Evolutionary conservation across 371 early-diverging fungal genomes (phyloP), one percentile per base, ranked within the genome.

Genomic region (Massospora cicadina): DNA sequence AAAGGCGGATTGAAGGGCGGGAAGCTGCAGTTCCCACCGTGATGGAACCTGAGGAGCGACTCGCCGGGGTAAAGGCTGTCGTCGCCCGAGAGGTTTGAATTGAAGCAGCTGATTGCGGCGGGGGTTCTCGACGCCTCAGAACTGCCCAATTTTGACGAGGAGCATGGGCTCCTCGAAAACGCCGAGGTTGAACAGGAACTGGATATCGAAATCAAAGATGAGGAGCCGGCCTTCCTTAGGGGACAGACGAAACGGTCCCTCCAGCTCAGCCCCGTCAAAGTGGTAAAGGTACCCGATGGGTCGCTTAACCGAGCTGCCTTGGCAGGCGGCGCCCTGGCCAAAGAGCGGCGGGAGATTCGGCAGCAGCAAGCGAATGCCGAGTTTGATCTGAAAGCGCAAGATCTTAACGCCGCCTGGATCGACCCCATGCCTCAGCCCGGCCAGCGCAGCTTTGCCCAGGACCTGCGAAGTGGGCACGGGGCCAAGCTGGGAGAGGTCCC

Each of bases 221-320:
- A 95, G 56, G 98, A 96, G 66, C 97, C 98, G 0, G 75, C 85
- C 13, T 98, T 98, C 72, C 75, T 98, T 71, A 81, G 81, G 63
- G 98, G 98, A 1, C 98, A 96, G 68, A 91, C 92, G 0, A 79
- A 81, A 33, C 81, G 85, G 59, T 80, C 89, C 0, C 70, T 96
- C 24, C 85, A 92, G 64, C 77, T 98, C 21, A 87, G 88, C 71
- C 98, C 98, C 28, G 84, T 98, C 69, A 95, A 95, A 69, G 89
- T 98, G 13, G 93, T 96, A 57, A 95, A 96, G 72, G 91, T 91
- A 28, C 97, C 97, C 10, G 97, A 95, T 70, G 98, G 98, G 13
- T 86, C 92, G 1, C 68, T 98, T 75, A 95, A 96, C 72, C 84
- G 97, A 12, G 93, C 97, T 0, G 98, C 98, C 1, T 71, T 95